Percentiles rank a stretch among this genome's conserved stretches.
phyloP scores from a whole-genome alignment of 768 basidiomycete species.

The Agaricus sinodeliciosus region DNA sequence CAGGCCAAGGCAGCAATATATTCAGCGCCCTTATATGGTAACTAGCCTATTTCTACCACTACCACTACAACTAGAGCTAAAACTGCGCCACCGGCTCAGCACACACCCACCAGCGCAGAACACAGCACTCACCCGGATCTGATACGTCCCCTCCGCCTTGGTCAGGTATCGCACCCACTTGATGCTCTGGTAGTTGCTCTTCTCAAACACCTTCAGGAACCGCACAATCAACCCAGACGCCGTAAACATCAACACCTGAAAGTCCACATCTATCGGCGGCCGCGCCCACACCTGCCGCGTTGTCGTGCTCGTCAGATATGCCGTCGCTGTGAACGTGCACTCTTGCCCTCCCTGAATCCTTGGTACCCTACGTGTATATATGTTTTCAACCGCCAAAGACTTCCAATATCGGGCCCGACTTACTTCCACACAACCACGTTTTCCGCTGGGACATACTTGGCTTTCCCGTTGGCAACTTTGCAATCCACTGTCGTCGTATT shows the following conservation, averaged over 20 bases:
- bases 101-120: neutral
- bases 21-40: conserved; percentile 5
- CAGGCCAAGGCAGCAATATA: neutral
- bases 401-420: conserved; percentile 25
- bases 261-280: conserved; percentile 97
- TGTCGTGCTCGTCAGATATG: conserved; percentile 82
- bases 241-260: conserved; percentile 99
- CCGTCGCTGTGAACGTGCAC: conserved; percentile 76
- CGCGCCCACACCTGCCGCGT: conserved; percentile 95
- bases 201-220: conserved; percentile 98
- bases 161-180: conserved; percentile 96
- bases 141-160: conserved; percentile 90
- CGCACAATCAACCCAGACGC: conserved; percentile 93
- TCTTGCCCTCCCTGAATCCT: conserved; percentile 92
- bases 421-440: conserved; percentile 98
- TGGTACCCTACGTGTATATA: conserved; percentile 57
- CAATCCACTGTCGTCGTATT: conserved; percentile 92
- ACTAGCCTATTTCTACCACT: too few species aligned
- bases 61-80: too few species aligned
- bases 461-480: conserved; percentile 89
- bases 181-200: conserved; percentile 87
- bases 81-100: neutral
- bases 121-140: conserved; percentile 71
- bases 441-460: conserved; percentile 94
- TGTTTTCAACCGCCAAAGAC: neutral